phyloP scores from a whole-genome alignment of 2,329 filamentous ascomycete species.

The Coleophoma crateriformis region DNA sequence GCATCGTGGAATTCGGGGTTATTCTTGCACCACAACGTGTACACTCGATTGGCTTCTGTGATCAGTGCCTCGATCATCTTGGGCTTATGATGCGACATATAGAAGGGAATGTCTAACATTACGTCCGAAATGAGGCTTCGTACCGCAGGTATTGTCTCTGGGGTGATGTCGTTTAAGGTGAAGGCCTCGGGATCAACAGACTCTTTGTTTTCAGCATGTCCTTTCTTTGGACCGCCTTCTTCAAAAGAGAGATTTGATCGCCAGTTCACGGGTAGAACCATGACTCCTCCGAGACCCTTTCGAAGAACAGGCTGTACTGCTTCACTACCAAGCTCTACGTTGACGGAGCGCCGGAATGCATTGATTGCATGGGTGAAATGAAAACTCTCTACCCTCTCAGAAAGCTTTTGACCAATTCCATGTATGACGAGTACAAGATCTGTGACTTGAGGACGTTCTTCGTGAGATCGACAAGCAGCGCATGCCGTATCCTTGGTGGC shows the following conservation, averaged over 20 bases:
- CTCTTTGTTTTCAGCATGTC: slow-evolving; percentile 45
- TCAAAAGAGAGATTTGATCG: slow-evolving; percentile 83
- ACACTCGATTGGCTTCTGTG: slow-evolving; percentile 90
- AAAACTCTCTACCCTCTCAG: slow-evolving; percentile 89
- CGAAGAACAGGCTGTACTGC: slow-evolving; percentile 72
- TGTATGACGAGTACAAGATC: slow-evolving; percentile 90
- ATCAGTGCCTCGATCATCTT: slow-evolving; percentile 92
- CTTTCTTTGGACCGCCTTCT: slow-evolving; percentile 60
- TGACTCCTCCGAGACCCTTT: slow-evolving; percentile 77
- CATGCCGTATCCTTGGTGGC: slow-evolving; percentile 30
- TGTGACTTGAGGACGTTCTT: slow-evolving; percentile 64
- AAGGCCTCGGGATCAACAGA: slow-evolving; percentile 48
- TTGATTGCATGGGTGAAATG: slow-evolving; percentile 98
- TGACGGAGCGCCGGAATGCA: slow-evolving; percentile 78
- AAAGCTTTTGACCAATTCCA: slow-evolving; percentile 94
- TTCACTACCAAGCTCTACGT: slow-evolving; percentile 72
- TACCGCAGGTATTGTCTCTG: slow-evolving; percentile 84
- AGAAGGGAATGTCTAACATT: slow-evolving; percentile 98
- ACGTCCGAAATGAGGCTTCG: slow-evolving; percentile 92
- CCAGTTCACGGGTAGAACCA: slow-evolving; percentile 95
- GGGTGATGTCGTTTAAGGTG: slow-evolving; percentile 83
- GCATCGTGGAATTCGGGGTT: slow-evolving; percentile 78
- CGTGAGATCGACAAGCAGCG: slow-evolving; percentile 57
- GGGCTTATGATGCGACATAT: slow-evolving; percentile 90
- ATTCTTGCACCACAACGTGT: slow-evolving; percentile 88